These are phyloP conservation scores for Venturia asperata DNA, from an alignment of 2,329 filamentous ascomycete species.

Conservation along the genomic window DNA sequence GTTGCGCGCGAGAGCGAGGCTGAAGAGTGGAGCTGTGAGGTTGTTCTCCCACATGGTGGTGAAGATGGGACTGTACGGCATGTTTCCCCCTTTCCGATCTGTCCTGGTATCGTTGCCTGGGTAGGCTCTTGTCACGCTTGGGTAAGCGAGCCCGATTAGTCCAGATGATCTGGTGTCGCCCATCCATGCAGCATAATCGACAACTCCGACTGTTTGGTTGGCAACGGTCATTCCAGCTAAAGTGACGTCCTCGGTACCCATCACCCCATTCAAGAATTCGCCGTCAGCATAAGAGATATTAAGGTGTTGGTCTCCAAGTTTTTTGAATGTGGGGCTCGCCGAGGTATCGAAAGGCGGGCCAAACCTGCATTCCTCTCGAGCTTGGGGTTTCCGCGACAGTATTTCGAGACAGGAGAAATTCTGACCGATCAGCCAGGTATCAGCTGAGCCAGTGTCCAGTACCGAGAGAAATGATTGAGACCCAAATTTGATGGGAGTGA, in stretches of 20 bases:
- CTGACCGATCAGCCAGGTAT: constrained; percentile 18
- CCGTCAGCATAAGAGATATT: constrained; percentile 19
- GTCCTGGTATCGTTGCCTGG: not conserved
- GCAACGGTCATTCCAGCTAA: constrained; percentile 15
- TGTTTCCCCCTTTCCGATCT: no score
- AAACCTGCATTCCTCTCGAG: constrained; percentile 14
- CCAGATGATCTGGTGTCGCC: constrained; percentile 19
- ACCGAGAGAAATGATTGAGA: constrained; percentile 13
- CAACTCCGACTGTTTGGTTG: constrained; percentile 15
- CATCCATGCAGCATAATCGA: constrained; percentile 17
- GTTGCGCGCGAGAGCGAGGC: constrained; percentile 5
- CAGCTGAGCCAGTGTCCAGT: constrained; percentile 19
- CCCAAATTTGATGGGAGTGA: constrained; percentile 10
- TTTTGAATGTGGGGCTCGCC: not conserved
- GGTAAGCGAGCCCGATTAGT: constrained; percentile 20
- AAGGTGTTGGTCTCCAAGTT: not conserved
- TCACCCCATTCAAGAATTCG: constrained; percentile 16
- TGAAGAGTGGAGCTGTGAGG: constrained; percentile 16
- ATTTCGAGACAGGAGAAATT: constrained; percentile 13
- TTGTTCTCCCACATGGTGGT: constrained; percentile 2
- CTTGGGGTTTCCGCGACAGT: not conserved
- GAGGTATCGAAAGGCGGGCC: constrained; percentile 16
- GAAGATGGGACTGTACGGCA: constrained; percentile 13
- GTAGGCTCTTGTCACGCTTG: constrained; percentile 16
- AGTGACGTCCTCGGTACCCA: constrained; percentile 16